Evolutionary conservation across 1,139 yeast species (phyloP).

Genomic region (Arxiozyma telluris): DNA sequence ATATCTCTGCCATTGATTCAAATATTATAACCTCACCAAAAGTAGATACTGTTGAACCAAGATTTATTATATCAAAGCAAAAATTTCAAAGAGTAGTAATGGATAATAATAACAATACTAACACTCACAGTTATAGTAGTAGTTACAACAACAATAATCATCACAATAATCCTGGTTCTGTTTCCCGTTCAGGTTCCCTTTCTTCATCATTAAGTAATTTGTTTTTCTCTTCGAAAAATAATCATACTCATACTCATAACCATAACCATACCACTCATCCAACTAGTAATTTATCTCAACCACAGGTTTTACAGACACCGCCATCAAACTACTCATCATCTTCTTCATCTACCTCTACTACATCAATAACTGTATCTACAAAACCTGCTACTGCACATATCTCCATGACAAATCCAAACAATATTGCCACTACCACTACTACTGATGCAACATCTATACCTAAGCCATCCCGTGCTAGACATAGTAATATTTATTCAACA

Average conservation of each 20-base stretch:
- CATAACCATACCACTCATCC: slow-evolving; percentile 8
- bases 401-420: slow-evolving; percentile 1
- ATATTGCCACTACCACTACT: slow-evolving; percentile 15
- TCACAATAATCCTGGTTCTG: slow-evolving; percentile 24
- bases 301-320: slow-evolving; percentile 1
- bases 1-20: slow-evolving; percentile 41
- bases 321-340: slow-evolving; percentile 2
- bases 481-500: slow-evolving; percentile 26
- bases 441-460: slow-evolving; percentile 24
- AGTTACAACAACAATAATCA: slow-evolving; percentile 30
- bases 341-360: slow-evolving; percentile 3
- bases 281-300: background rate
- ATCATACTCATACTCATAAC: slow-evolving; percentile 13
- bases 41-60: slow-evolving; percentile 55
- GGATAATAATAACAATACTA: slow-evolving; percentile 17
- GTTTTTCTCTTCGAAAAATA: slow-evolving; percentile 27
- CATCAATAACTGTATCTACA: background rate
- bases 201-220: slow-evolving; percentile 35
- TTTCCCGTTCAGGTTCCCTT: slow-evolving; percentile 44
- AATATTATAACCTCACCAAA: slow-evolving; percentile 65
- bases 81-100: slow-evolving; percentile 49
- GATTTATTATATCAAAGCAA: slow-evolving; percentile 66
- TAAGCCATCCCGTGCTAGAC: slow-evolving; percentile 29
- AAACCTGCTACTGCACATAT: background rate
- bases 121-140: background rate